These are phyloP conservation scores for Plectosphaerella sp. DNA, from an alignment of 2,329 filamentous ascomycete species.

Conservation along the genomic window DNA sequence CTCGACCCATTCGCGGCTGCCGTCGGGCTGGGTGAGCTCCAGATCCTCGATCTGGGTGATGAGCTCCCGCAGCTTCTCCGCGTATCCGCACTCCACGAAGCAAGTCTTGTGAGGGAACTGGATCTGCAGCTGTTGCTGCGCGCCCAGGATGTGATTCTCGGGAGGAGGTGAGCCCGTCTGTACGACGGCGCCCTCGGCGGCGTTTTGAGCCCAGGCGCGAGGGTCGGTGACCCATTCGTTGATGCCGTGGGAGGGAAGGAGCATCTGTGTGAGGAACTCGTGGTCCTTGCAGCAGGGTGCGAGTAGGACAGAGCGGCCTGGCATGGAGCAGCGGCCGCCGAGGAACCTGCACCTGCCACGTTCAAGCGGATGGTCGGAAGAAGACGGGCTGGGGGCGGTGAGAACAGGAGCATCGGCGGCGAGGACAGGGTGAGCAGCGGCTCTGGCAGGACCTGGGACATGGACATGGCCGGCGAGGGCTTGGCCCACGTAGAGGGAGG, in stretches of 20 bases:
- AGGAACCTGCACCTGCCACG: constrained; percentile 5
- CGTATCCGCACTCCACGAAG: constrained; percentile 31
- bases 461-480: no score
- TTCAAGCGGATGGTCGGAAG: no score
- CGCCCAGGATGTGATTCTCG: background rate
- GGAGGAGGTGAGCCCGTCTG: background rate
- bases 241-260: constrained; percentile 39
- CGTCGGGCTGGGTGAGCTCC: constrained; percentile 19
- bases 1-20: constrained; percentile 29
- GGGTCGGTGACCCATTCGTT: constrained; percentile 25
- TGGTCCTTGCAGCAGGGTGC: constrained; percentile 33
- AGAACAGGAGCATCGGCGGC: no score
- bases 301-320: constrained; percentile 31
- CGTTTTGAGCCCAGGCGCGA: constrained; percentile 24
- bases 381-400: no score
- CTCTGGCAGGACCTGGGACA: no score
- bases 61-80: constrained; percentile 25
- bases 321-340: constrained; percentile 30
- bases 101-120: constrained; percentile 8
- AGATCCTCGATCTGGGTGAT: constrained; percentile 24
- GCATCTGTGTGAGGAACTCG: constrained; percentile 27
- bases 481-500: no score
- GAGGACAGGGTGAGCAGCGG: no score
- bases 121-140: background rate
- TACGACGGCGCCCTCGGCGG: background rate